These are phyloP conservation scores for Oryza punctata DNA, from an alignment of 176 grass and related monocot genomes.

Conservation along the genomic window DNA sequence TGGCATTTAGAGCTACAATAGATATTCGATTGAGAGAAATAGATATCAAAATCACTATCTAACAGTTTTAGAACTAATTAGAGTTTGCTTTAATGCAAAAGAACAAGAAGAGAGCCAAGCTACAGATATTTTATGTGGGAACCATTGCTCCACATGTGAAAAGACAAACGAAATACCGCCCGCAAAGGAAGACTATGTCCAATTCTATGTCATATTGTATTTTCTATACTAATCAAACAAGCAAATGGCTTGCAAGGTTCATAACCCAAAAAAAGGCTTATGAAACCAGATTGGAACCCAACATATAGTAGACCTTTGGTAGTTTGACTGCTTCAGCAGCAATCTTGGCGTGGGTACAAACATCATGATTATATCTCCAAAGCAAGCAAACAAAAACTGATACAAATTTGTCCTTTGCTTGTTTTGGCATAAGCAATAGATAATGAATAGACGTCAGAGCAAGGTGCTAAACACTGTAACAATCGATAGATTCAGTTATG, in stretches of 20 bases:
- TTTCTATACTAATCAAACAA: not conserved
- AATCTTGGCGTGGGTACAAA: too few species aligned
- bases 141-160: not conserved
- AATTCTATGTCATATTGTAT: not conserved
- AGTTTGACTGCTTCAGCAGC: not conserved
- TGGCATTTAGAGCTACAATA: conserved; percentile 7
- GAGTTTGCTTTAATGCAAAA: not conserved
- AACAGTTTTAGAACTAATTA: not conserved
- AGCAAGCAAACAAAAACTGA: not conserved
- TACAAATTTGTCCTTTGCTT: not conserved
- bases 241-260: not conserved
- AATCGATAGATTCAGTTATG: not conserved
- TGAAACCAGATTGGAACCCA: not conserved
- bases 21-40: not conserved
- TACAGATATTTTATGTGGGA: not conserved
- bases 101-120: not conserved
- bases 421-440: not conserved
- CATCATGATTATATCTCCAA: not conserved
- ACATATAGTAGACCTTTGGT: not conserved
- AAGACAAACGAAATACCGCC: not conserved
- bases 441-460: not conserved
- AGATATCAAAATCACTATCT: not conserved
- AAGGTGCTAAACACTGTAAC: not conserved
- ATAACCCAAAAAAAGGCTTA: not conserved
- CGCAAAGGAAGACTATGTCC: not conserved